A percentile compares a stretch with the other conserved stretches of the same genome.
phyloP scores from a whole-genome alignment of 768 basidiomycete species.

The Mycena chlorophos region DNA sequence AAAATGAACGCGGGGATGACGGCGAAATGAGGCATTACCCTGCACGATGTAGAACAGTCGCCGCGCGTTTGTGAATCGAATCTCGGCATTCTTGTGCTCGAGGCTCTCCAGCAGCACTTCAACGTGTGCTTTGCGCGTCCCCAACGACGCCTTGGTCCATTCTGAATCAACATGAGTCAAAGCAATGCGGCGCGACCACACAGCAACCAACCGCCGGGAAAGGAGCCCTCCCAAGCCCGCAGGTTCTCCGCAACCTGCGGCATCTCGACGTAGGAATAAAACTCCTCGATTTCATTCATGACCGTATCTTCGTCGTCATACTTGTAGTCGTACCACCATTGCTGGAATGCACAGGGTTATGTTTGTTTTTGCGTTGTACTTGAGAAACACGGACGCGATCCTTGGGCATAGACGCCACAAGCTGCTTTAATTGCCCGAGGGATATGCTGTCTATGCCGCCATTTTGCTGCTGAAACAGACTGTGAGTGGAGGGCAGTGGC shows the following conservation, averaged over 20 bases:
- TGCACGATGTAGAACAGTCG: slow-evolving; percentile 89
- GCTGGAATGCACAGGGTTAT: slow-evolving; percentile 44
- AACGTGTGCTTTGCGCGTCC: slow-evolving; percentile 69
- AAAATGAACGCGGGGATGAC: slow-evolving; percentile 4
- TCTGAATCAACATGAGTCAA: slow-evolving; percentile 38
- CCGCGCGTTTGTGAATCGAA: slow-evolving; percentile 84
- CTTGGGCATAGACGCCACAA: slow-evolving; percentile 43
- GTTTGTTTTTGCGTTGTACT: slow-evolving; percentile 22
- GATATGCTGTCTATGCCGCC: slow-evolving; percentile 73
- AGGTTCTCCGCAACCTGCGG: slow-evolving; percentile 85
- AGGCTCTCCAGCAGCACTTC: slow-evolving; percentile 82
- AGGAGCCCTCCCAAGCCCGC: slow-evolving; percentile 85
- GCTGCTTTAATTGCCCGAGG: slow-evolving; percentile 75
- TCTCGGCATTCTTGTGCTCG: slow-evolving; percentile 82
- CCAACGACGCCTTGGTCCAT: slow-evolving; percentile 71
- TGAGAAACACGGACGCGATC: slow-evolving; percentile 10
- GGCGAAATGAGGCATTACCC: slow-evolving; percentile 48
- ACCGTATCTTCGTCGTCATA: slow-evolving; percentile 97
- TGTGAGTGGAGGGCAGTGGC: no score
- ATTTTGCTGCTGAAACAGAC: no score
- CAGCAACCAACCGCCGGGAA: slow-evolving; percentile 61
- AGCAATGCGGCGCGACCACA: not conserved
- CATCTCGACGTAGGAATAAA: slow-evolving; percentile 97
- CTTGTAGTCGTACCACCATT: slow-evolving; percentile 86
- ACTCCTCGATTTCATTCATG: slow-evolving; percentile 95